Base-by-base conservation (phyloP, 2,329 filamentous ascomycete species). In the Bipolaris gigantea region DNA sequence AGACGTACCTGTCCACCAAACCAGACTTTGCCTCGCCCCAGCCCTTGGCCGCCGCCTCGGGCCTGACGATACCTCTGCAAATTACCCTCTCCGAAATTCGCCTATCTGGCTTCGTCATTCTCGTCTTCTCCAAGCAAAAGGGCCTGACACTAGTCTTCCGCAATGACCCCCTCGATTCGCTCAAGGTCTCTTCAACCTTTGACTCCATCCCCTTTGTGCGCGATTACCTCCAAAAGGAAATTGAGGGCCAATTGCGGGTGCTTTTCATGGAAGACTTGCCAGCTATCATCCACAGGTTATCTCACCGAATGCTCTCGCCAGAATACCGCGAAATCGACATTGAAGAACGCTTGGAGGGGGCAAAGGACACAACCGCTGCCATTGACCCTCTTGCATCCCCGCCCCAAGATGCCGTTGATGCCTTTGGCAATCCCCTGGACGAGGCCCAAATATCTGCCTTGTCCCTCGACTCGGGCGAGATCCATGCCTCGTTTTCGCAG, bases 181-280 rank as follows among this genome's bases (percentile, higher is more conserved):
- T 99, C 69, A 97, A 97, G 79, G 94, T 99, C 62, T 97, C 93
- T 0, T 97, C 93, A 63, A 99, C 94, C 40, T 99, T 99, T 75
- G 94, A 99, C 78, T 96, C 93, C 11, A 99, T 99, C 68, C 93
- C 94, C 40, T 99, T 99, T 71, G 94, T 99, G 59, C 89, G 94
- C 64, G 92, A 99, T 75, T 97, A 97, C 74, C 80, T 99, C 52
- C 94, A 99, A 72, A 89, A 90, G 73, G 96, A 93, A 57, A 99
- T 99, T 66, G 94, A 99, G 76, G 89, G 85, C 47, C 94, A 97
- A 75, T 78, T 99, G 57, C 87, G 94, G 27, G 91, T 92, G 50
- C 73, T 99, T 61, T 96, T 99, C 81, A 97, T 97, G 92, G 93
- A 99, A 61, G 94, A 99, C 73, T 78, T 99, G 21, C 94, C 94